Evolutionary conservation across 139 green algal genomes (phyloP).

Genomic region (Micractinium conductrix): DNA sequence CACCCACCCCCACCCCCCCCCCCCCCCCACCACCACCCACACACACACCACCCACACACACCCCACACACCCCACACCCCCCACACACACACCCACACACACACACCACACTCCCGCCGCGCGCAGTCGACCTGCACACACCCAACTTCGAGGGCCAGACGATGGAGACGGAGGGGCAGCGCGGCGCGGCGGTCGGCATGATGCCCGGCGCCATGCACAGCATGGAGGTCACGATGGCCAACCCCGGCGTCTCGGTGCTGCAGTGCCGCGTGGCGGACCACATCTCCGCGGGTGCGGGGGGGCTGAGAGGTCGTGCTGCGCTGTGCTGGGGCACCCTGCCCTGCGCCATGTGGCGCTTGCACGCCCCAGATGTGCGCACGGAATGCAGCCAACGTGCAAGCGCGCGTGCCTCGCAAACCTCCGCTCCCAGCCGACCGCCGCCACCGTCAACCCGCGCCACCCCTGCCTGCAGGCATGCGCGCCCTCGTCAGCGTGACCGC

Average conservation of each 20-base stretch:
- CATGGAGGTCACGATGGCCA: conserved; percentile 37
- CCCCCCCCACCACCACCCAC: too few species aligned
- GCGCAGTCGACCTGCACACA: conserved; percentile 72
- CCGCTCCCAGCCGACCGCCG: too few species aligned
- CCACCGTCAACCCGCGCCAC: neutral
- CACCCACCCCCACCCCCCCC: too few species aligned
- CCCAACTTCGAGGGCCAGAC: conserved; percentile 58
- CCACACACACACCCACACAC: too few species aligned
- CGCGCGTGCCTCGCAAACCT: too few species aligned
- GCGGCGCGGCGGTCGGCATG: neutral
- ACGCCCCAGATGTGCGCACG: too few species aligned
- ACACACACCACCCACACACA: too few species aligned
- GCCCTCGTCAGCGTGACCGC: conserved; percentile 32
- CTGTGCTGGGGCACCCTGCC: neutral
- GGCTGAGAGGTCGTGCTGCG: neutral
- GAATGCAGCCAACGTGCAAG: too few species aligned
- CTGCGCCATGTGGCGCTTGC: too few species aligned
- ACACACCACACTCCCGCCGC: too few species aligned
- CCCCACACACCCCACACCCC: too few species aligned
- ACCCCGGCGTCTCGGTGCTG: conserved; percentile 34
- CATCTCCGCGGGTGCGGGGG: neutral
- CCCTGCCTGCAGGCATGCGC: conserved; percentile 10
- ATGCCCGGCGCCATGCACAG: conserved; percentile 51
- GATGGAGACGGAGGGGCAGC: neutral
- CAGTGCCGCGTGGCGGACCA: conserved; percentile 53